These are phyloP conservation scores for Aspergillus neoniger DNA, from an alignment of 2,329 filamentous ascomycete species.

Conservation along the genomic window DNA sequence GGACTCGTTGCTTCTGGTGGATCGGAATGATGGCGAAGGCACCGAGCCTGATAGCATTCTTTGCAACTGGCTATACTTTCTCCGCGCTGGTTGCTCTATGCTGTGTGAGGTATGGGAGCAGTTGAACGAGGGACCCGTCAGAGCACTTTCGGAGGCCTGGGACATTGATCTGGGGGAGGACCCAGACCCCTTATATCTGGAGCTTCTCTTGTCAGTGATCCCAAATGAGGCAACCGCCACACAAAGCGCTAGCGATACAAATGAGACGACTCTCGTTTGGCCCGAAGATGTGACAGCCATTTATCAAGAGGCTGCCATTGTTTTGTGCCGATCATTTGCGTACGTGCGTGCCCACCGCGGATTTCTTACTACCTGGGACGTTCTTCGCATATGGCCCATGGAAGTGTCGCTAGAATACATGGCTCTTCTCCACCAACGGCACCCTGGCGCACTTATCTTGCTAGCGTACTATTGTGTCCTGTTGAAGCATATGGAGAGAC, in stretches of 20 bases:
- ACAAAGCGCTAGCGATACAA: neutral
- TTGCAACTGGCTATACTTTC: constrained; percentile 6
- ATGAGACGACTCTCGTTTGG: neutral
- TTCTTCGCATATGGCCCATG: constrained; percentile 11
- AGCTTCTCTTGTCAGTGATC: neutral
- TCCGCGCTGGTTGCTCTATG: constrained; percentile 13
- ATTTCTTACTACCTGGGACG: constrained; percentile 1
- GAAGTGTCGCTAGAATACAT: constrained; percentile 4
- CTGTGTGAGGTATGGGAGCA: constrained; percentile 3
- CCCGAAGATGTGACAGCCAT: neutral
- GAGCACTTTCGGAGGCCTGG: neutral
- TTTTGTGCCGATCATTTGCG: neutral
- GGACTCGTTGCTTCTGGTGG: neutral
- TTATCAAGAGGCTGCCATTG: constrained; percentile 2
- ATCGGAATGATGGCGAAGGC: neutral
- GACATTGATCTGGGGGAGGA: neutral
- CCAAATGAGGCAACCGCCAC: neutral
- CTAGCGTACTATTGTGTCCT: constrained; percentile 5
- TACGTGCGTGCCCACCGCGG: neutral
- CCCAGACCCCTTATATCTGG: neutral
- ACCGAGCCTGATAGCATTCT: neutral
- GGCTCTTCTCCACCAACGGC: neutral
- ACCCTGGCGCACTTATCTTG: constrained; percentile 1
- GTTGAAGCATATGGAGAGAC: neutral
- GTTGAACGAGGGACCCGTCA: neutral